Evolutionary conservation across 2,329 filamentous ascomycete genomes (phyloP).

Genomic region (Tolypocladium ovalisporum): DNA sequence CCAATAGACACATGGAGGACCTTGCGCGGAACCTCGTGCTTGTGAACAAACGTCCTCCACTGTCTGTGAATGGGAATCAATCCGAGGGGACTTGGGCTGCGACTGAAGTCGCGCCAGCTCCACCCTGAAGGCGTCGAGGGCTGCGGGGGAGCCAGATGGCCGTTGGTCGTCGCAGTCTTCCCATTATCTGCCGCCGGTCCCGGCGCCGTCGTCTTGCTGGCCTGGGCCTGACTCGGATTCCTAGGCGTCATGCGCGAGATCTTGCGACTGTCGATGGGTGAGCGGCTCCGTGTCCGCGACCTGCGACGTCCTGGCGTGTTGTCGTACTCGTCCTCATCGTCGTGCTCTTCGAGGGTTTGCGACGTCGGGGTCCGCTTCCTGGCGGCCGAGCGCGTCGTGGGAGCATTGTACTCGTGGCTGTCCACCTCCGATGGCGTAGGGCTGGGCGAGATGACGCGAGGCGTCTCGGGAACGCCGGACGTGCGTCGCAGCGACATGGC

Average conservation of each 20-base stretch:
- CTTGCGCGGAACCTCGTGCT: constrained; percentile 94
- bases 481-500: constrained; percentile 42
- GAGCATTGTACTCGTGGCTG: constrained; percentile 48
- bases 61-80: constrained; percentile 91
- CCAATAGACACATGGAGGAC: constrained; percentile 91
- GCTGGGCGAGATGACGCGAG: constrained; percentile 82
- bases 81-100: constrained; percentile 85
- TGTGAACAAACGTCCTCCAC: constrained; percentile 87
- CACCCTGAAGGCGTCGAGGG: constrained; percentile 49
- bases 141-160: constrained; percentile 59
- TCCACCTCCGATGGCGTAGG: constrained; percentile 43
- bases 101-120: constrained; percentile 79
- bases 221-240: constrained; percentile 27
- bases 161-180: constrained; percentile 35
- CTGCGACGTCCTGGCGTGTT: constrained; percentile 41
- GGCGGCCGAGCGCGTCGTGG: constrained; percentile 65
- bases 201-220: constrained; percentile 13
- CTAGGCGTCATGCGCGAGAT: constrained; percentile 41
- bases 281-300: constrained; percentile 61
- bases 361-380: constrained; percentile 45
- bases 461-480: constrained; percentile 58
- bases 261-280: constrained; percentile 45
- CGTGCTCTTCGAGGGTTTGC: constrained; percentile 47
- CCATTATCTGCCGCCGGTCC: constrained; percentile 20
- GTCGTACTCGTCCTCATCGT: constrained; percentile 37